Evolutionary conservation across 345 rosid species (phyloP).

Genomic region (Lepidium didymum): DNA sequence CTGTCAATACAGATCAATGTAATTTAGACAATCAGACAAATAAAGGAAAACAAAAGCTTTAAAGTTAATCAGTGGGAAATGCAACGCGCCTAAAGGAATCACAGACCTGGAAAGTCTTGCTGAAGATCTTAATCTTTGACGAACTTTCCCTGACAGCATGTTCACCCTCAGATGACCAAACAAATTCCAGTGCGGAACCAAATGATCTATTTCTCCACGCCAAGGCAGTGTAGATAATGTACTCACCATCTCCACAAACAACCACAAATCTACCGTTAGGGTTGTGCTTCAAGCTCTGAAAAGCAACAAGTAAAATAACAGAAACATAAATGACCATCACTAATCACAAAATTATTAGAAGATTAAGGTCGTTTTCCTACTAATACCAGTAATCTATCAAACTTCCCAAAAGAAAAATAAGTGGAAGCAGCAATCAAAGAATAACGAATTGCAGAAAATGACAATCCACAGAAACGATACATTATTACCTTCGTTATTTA

Average conservation of each 20-base stretch:
- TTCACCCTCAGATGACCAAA: slow-evolving; percentile 95
- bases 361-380: not conserved
- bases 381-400: slow-evolving; percentile 6
- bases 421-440: not conserved
- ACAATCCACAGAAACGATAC: slow-evolving; percentile 13
- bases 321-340: slow-evolving; percentile 1
- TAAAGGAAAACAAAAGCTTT: not conserved
- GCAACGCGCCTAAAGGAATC: slow-evolving; percentile 3
- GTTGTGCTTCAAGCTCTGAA: slow-evolving; percentile 89
- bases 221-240: slow-evolving; percentile 89
- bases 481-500: not conserved
- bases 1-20: slow-evolving; percentile 1
- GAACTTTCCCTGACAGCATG: slow-evolving; percentile 96
- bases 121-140: slow-evolving; percentile 84
- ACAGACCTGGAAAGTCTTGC: slow-evolving; percentile 86
- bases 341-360: not conserved
- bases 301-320: not conserved
- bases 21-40: not conserved
- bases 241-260: slow-evolving; percentile 99
- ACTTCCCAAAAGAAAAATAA: not conserved
- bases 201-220: slow-evolving; percentile 99
- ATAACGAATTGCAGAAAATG: not conserved
- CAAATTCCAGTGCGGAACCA: slow-evolving; percentile 92
- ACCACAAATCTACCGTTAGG: slow-evolving; percentile 97
- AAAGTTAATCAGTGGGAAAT: not conserved